phyloP scores from a whole-genome alignment of 2,329 filamentous ascomycete genomes.

The Epichloe brachyelytri region DNA sequence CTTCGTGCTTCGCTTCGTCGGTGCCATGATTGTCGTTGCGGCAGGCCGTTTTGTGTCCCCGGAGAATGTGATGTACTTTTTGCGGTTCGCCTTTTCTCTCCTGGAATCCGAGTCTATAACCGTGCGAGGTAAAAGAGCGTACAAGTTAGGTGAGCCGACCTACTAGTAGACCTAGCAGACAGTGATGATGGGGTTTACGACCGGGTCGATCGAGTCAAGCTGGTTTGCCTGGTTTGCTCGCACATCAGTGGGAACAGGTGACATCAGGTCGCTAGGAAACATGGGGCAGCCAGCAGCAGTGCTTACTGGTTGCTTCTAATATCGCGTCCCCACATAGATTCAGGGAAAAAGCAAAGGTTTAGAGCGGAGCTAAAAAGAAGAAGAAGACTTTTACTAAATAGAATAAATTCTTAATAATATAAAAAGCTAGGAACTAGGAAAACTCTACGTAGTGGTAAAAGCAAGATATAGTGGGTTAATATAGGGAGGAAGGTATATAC shows the following conservation, averaged over 20 bases:
- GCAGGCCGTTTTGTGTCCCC: not conserved
- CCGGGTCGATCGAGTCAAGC: not conserved
- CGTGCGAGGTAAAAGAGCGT: not conserved
- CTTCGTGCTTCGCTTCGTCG: constrained; percentile 13
- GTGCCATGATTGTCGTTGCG: constrained; percentile 7
- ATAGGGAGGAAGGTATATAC: too few relatives aligned
- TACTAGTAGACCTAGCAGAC: not conserved
- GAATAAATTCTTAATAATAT: too few relatives aligned
- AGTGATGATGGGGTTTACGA: not conserved
- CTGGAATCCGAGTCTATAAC: not conserved
- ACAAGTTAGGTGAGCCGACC: not conserved
- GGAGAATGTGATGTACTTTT: too few relatives aligned
- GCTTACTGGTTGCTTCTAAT: not conserved
- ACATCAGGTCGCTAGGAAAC: constrained; percentile 9
- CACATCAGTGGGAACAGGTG: constrained; percentile 5
- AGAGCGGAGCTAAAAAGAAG: too few relatives aligned
- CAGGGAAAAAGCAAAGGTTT: too few relatives aligned
- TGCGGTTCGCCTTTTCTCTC: not conserved
- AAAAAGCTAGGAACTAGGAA: too few relatives aligned
- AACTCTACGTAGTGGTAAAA: too few relatives aligned
- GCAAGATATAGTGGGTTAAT: too few relatives aligned
- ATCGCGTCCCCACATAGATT: not conserved
- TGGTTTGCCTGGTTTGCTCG: not conserved
- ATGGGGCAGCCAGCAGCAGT: not conserved
- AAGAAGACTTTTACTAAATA: too few relatives aligned